Evolutionary conservation across 768 basidiomycete genomes (phyloP), one percentile per base, ranked within the genome.

Genomic region (Tremella yokohamensis): DNA sequence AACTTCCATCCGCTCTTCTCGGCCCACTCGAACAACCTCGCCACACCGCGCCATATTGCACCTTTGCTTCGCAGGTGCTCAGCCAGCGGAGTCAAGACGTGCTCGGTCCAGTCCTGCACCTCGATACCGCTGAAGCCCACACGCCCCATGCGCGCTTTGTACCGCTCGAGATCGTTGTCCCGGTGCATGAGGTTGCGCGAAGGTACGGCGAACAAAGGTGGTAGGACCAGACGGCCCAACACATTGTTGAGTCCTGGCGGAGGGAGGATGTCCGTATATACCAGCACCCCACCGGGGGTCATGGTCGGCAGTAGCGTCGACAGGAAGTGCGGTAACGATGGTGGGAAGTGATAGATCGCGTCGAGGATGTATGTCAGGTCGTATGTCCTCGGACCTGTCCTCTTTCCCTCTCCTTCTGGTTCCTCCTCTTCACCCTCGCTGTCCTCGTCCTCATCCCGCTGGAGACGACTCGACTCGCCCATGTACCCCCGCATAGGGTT

Each of bases 361-460:
- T 73, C 71, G 42, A 73, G 61, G 44, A 73, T 62, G 56, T 73
- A 73, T 34, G 70, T 53, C 26, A 73, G 57, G 54, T 73, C 62
- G 57, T 73, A 73, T 8, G 19, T 29, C 18, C 20, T 22, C 20
- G 49, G 49, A 4, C 20, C 18, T 16, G 25, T 8, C n/a, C 4
- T 8, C 12, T 13, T 40, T 2, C 20, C 26, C 6, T 52, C 25
- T 22, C 15, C 8, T 11, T 54, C n/a, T n/a, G n/a, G 44, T 24
- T 50, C 52, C 16, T 60, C 58, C 16, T 54, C 13, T 25, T 54
- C 56, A 15, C 25, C 29, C 24, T 47, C 55, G 24, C 52, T 52
- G 11, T 57, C 54, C 8, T 65, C 56, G 49, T 60, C 60, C 16
- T 61, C 57, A 7, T 62, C 59, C 2, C n/a, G 47, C 29, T 56